Conservation (phyloP, 495 filamentous ascomycete genomes). For the Eremomyces bilateralis region DNA sequence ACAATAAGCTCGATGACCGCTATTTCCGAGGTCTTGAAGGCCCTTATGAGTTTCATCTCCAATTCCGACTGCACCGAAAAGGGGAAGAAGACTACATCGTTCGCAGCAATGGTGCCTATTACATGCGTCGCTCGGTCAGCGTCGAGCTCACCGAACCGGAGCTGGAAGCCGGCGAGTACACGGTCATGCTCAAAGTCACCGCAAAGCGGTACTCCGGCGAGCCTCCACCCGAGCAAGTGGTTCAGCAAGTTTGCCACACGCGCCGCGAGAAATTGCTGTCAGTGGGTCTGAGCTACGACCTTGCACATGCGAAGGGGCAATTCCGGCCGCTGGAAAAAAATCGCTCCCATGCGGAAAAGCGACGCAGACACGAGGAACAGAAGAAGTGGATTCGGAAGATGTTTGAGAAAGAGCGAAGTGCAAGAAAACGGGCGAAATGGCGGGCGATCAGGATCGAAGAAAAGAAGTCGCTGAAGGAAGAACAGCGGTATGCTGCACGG, state of each 20-base stretch:
- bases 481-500: not conserved
- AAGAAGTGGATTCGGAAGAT: constrained; percentile 12
- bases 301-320: constrained; percentile 61
- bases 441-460: constrained; percentile 11
- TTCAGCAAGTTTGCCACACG: constrained; percentile 35
- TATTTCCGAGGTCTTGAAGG: constrained; percentile 72
- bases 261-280: constrained; percentile 65
- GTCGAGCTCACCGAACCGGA: constrained; percentile 68
- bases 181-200: constrained; percentile 56
- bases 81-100: constrained; percentile 71
- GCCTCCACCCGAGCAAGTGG: constrained; percentile 42
- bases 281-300: constrained; percentile 61
- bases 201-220: constrained; percentile 32
- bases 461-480: constrained; percentile 8
- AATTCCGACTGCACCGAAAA: constrained; percentile 65
- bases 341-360: constrained; percentile 24
- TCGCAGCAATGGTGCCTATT: constrained; percentile 46
- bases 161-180: constrained; percentile 64
- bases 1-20: constrained; percentile 63
- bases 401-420: constrained; percentile 9
- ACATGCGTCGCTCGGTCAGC: constrained; percentile 57
- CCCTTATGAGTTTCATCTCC: constrained; percentile 56
- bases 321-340: constrained; percentile 35
- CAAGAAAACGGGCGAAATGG: constrained; percentile 10
- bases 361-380: constrained; percentile 22